These are phyloP conservation scores for Saposhnikovia divaricata DNA, from an alignment of 129 eudicot genomes.

Conservation along the genomic window DNA sequence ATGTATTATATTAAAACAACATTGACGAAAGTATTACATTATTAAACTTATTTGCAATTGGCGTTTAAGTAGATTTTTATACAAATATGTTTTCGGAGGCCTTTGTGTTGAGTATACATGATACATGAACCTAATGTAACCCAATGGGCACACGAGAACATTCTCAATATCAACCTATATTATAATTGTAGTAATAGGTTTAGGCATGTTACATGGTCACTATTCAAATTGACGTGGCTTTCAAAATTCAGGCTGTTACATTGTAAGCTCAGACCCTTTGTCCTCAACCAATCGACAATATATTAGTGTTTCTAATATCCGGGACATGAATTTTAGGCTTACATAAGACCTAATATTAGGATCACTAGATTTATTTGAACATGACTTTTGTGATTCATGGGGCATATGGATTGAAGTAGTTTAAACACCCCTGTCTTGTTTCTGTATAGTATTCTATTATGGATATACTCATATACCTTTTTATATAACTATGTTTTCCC, in stretches of 20 bases:
- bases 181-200: not conserved
- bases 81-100: not conserved
- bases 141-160: not conserved
- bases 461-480: not conserved
- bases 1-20: not conserved
- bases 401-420: not conserved
- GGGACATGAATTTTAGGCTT: not conserved
- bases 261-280: not conserved
- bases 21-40: not conserved
- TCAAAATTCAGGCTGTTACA: no score
- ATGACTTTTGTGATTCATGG: not conserved
- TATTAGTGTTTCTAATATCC: not conserved
- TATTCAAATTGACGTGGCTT: no score
- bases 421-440: not conserved
- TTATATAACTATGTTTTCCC: not conserved
- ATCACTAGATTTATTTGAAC: not conserved
- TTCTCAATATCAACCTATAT: not conserved
- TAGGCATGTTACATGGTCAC: not conserved
- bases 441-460: not conserved
- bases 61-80: not conserved
- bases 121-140: not conserved
- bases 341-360: not conserved
- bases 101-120: not conserved
- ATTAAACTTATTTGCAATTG: not conserved
- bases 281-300: not conserved